Conservation (phyloP, 371 early-diverging fungal genomes). For the Chytridium lagenaria region DNA sequence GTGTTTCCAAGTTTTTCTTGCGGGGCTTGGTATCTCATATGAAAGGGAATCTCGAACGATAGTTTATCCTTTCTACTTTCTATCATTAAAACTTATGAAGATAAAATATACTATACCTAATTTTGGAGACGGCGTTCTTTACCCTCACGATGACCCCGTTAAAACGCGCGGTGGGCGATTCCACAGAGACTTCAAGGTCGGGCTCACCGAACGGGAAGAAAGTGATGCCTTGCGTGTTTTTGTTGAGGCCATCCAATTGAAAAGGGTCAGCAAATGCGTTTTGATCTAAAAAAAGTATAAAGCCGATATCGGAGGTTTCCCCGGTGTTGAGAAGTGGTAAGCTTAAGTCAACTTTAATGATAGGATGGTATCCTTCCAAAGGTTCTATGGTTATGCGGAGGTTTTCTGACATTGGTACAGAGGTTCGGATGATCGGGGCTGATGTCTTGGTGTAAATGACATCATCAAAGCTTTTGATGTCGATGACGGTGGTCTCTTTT, state of each 20-base stretch:
- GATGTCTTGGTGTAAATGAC: no score
- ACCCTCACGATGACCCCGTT: slow-evolving; percentile 11
- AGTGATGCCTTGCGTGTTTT: background rate
- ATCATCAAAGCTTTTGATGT: no score
- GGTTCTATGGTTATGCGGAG: background rate
- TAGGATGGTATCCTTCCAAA: background rate
- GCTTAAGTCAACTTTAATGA: background rate
- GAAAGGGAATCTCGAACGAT: slow-evolving; percentile 13
- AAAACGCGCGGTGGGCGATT: background rate
- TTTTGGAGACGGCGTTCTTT: background rate
- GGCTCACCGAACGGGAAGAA: slow-evolving; percentile 10
- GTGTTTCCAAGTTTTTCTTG: background rate
- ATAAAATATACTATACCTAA: background rate
- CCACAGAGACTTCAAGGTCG: slow-evolving; percentile 9
- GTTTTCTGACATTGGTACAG: no score
- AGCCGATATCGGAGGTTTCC: background rate
- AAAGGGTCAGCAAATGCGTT: slow-evolving; percentile 10
- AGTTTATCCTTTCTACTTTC: background rate
- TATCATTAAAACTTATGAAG: no score
- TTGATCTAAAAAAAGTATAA: background rate
- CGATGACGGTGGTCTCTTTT: no score
- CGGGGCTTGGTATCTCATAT: slow-evolving; percentile 13
- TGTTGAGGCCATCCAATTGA: slow-evolving; percentile 4
- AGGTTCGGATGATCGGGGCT: no score
- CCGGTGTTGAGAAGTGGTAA: background rate